Percentiles rank a stretch among this genome's conserved stretches.
These are phyloP conservation scores for Talaromyces trachyspermus DNA, from an alignment of 495 filamentous ascomycete genomes.

Conservation along the genomic window DNA sequence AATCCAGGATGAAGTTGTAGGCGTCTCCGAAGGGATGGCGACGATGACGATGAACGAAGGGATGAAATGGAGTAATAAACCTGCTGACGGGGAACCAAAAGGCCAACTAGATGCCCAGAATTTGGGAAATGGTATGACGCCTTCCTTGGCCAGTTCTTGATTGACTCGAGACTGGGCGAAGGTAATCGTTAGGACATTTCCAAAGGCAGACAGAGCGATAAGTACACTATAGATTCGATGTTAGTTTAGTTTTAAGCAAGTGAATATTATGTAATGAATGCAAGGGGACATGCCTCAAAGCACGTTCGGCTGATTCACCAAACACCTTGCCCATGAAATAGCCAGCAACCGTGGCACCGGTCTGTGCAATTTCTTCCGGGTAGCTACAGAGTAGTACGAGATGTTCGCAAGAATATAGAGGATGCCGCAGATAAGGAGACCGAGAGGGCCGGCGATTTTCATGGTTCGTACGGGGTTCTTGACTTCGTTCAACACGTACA, in stretches of 20 bases:
- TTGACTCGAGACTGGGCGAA: slow-evolving; percentile 59
- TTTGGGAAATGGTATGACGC: slow-evolving; percentile 56
- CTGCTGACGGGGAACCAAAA: slow-evolving; percentile 56
- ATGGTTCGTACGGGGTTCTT: slow-evolving; percentile 59
- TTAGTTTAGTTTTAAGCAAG: slow-evolving; percentile 23
- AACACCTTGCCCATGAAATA: slow-evolving; percentile 59
- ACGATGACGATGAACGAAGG: slow-evolving; percentile 55
- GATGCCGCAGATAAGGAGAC: slow-evolving; percentile 48
- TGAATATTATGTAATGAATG: neutral
- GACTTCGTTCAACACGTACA: slow-evolving; percentile 67
- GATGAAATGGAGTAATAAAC: slow-evolving; percentile 55
- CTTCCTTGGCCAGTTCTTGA: slow-evolving; percentile 55
- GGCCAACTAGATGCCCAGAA: slow-evolving; percentile 54
- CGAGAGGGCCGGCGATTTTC: slow-evolving; percentile 50
- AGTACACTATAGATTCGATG: slow-evolving; percentile 23
- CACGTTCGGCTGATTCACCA: slow-evolving; percentile 31
- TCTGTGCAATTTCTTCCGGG: slow-evolving; percentile 56
- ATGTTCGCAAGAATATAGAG: slow-evolving; percentile 61
- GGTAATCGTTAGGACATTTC: slow-evolving; percentile 66
- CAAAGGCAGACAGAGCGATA: slow-evolving; percentile 55
- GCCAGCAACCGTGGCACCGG: slow-evolving; percentile 56
- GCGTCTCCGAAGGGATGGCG: slow-evolving; percentile 51
- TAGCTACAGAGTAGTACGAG: slow-evolving; percentile 58
- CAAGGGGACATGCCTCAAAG: slow-evolving; percentile 12
- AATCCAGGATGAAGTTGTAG: slow-evolving; percentile 62